phyloP scores from a whole-genome alignment of 371 early-diverging fungal genomes.

The Lichtheimia ornata region DNA sequence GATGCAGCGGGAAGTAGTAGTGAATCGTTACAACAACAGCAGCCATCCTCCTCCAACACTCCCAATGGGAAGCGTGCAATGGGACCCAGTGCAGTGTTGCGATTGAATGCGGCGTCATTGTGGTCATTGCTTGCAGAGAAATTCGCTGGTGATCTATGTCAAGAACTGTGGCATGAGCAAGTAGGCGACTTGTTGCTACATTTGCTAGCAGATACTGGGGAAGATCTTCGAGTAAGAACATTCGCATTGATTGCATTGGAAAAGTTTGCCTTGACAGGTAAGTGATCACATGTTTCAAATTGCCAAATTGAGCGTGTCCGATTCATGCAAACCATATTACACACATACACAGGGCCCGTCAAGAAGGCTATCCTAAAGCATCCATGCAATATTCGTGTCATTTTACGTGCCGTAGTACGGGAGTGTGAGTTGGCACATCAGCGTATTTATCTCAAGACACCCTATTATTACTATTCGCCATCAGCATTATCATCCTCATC shows the following conservation, averaged over 20 bases:
- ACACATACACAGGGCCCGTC: conserved; percentile 24
- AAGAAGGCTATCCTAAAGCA: conserved; percentile 30
- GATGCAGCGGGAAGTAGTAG: background rate
- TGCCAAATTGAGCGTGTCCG: background rate
- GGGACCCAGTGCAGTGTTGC: conserved; percentile 12
- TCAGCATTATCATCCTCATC: conserved; percentile 1
- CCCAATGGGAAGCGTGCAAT: background rate
- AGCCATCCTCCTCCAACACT: background rate
- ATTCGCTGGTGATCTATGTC: conserved; percentile 46
- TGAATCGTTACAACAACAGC: conserved; percentile 12
- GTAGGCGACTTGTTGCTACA: conserved; percentile 36
- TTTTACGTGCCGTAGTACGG: conserved; percentile 23
- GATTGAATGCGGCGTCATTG: conserved; percentile 39
- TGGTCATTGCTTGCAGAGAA: conserved; percentile 48
- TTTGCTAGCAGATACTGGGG: conserved; percentile 27
- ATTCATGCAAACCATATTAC: background rate
- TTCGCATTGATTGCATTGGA: conserved; percentile 47
- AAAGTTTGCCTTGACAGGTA: conserved; percentile 52
- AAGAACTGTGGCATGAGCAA: conserved; percentile 35
- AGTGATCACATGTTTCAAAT: background rate
- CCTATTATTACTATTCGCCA: conserved; percentile 6
- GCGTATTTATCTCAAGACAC: conserved; percentile 19
- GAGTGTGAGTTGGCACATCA: conserved; percentile 39
- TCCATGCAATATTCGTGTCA: conserved; percentile 26
- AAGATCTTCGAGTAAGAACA: conserved; percentile 35